phyloP scores from a whole-genome alignment of 371 early-diverging fungal genomes.

The Mycotypha africana region DNA sequence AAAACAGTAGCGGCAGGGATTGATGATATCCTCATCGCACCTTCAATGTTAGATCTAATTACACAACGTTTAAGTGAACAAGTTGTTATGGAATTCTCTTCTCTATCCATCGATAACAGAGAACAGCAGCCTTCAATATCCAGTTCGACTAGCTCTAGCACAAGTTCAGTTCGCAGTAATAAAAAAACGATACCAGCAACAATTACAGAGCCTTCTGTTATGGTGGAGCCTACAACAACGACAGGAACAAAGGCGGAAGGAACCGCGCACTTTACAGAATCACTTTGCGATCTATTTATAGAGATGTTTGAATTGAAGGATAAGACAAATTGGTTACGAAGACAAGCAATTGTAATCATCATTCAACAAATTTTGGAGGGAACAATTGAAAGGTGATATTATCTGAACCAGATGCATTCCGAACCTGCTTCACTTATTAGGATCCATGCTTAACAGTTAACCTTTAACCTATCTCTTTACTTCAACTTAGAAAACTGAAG shows the following conservation, averaged over 20 bases:
- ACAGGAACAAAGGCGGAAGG: slow-evolving; percentile 54
- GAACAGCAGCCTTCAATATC: slow-evolving; percentile 1
- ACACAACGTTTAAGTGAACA: slow-evolving; percentile 67
- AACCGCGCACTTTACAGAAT: slow-evolving; percentile 57
- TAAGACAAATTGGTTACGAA: slow-evolving; percentile 82
- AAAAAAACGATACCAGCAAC: slow-evolving; percentile 7
- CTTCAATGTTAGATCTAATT: slow-evolving; percentile 67
- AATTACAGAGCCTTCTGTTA: slow-evolving; percentile 4
- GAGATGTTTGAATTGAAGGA: slow-evolving; percentile 86
- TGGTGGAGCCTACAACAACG: too few species aligned
- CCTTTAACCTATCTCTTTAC: too few species aligned
- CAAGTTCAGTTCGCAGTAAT: background rate
- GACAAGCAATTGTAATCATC: slow-evolving; percentile 79
- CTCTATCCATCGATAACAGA: slow-evolving; percentile 14
- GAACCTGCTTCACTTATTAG: too few species aligned
- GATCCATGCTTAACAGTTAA: too few species aligned
- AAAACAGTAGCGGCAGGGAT: slow-evolving; percentile 66
- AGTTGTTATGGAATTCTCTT: slow-evolving; percentile 51
- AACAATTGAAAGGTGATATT: slow-evolving; percentile 74
- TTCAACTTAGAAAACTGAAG: slow-evolving; percentile 35
- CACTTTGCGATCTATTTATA: slow-evolving; percentile 76
- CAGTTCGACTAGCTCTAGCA: slow-evolving; percentile 10
- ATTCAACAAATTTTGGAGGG: slow-evolving; percentile 84
- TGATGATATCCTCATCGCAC: slow-evolving; percentile 63
- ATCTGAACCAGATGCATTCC: too few species aligned